These are phyloP conservation scores for Alternaria dauci DNA, from an alignment of 2,329 filamentous ascomycete species.

Conservation along the genomic window DNA sequence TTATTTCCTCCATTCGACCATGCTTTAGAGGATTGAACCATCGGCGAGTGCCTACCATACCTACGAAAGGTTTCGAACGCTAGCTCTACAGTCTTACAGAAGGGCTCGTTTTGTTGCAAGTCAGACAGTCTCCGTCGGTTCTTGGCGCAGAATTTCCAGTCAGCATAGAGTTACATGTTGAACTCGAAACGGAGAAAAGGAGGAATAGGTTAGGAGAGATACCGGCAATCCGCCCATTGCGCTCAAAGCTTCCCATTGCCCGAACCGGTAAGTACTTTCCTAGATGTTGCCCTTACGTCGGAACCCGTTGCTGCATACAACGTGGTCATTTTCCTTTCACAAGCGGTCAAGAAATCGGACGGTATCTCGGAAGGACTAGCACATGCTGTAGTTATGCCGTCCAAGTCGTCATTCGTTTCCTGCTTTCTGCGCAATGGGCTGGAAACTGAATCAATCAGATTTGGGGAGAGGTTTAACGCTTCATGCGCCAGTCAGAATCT, in stretches of 20 bases:
- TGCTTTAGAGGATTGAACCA: neutral
- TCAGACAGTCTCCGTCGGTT: neutral
- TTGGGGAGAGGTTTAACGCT: neutral
- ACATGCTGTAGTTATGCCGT: neutral
- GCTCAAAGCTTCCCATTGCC: neutral
- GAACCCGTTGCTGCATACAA: neutral
- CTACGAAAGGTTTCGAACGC: fast-evolving
- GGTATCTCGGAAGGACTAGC: neutral
- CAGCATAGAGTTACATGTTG: neutral
- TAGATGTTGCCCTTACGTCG: neutral
- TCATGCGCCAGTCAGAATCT: neutral
- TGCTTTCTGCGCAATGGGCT: fast-evolving
- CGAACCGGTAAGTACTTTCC: neutral
- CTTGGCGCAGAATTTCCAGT: neutral
- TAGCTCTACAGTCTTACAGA: neutral
- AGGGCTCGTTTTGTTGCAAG: neutral
- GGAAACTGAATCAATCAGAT: fast-evolving
- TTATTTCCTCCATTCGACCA: neutral
- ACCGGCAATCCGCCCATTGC: neutral
- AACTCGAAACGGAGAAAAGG: neutral
- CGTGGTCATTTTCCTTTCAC: neutral
- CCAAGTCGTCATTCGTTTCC: neutral
- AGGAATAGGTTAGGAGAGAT: neutral
- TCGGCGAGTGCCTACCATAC: neutral
- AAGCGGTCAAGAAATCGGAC: neutral